Percentiles rank a stretch among this genome's conserved stretches.
Conservation (phyloP, 1,139 yeast genomes). For the Keqinozyma sinolaborantium region DNA sequence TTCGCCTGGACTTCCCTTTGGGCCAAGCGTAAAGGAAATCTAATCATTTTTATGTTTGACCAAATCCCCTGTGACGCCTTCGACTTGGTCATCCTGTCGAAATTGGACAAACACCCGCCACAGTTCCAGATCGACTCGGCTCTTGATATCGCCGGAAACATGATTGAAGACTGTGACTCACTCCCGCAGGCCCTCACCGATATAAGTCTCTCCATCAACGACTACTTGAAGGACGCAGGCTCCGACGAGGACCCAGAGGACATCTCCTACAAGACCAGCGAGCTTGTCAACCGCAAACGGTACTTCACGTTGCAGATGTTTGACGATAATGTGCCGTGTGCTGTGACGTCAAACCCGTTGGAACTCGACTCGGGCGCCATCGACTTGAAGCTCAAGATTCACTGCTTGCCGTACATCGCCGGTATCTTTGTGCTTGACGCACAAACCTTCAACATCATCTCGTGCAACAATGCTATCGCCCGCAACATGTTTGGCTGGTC, state of each 20-base stretch:
- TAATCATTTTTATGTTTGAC: slow-evolving; percentile 82
- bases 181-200: slow-evolving; percentile 19
- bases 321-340: slow-evolving; percentile 59
- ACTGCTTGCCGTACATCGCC: slow-evolving; percentile 81
- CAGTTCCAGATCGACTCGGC: slow-evolving; percentile 30
- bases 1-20: slow-evolving; percentile 81
- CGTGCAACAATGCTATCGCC: slow-evolving; percentile 78
- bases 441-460: slow-evolving; percentile 41
- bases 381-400: slow-evolving; percentile 56
- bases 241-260: slow-evolving; percentile 9
- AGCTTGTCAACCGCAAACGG: slow-evolving; percentile 51
- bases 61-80: slow-evolving; percentile 83
- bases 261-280: slow-evolving; percentile 31
- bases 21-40: slow-evolving; percentile 73
- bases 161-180: slow-evolving; percentile 22
- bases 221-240: slow-evolving; percentile 14
- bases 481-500: slow-evolving; percentile 73
- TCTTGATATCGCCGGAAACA: slow-evolving; percentile 40
- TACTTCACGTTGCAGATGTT: slow-evolving; percentile 58
- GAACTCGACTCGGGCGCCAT: slow-evolving; percentile 38
- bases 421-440: slow-evolving; percentile 76
- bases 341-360: slow-evolving; percentile 58
- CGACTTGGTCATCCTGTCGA: slow-evolving; percentile 49
- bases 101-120: slow-evolving; percentile 8
- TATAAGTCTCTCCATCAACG: slow-evolving; percentile 30